A percentile compares a stretch with the other conserved stretches of the same genome.
phyloP scores from a whole-genome alignment of 163 green algal species.

The Chlamydomonas reinhardtii region DNA sequence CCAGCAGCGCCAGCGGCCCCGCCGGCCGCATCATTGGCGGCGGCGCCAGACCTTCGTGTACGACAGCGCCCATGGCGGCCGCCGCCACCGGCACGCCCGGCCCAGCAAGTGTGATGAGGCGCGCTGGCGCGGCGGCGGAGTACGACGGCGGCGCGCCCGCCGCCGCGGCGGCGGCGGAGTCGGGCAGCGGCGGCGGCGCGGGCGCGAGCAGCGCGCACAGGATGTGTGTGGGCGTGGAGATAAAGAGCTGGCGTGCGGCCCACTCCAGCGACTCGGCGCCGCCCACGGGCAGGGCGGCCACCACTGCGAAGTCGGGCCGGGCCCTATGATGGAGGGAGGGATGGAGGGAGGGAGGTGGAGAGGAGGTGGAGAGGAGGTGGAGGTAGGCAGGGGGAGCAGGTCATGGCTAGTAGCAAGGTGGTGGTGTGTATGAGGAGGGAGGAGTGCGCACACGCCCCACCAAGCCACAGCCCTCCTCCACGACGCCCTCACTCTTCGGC shows the following conservation, averaged over 20 bases:
- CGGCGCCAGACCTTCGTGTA: constrained; percentile 67
- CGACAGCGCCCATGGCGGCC: constrained; percentile 18
- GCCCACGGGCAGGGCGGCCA: constrained; percentile 73
- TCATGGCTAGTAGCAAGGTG: no score
- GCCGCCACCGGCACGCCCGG: constrained; percentile 54
- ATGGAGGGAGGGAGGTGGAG: not conserved
- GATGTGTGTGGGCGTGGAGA: constrained; percentile 69
- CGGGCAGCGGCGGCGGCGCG: not conserved
- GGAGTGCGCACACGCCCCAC: no score
- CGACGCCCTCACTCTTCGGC: no score
- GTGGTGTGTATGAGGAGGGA: no score
- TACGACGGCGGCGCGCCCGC: no score
- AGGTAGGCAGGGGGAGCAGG: no score
- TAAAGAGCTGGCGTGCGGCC: constrained; percentile 81
- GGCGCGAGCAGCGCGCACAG: constrained; percentile 36
- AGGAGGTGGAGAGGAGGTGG: no score
- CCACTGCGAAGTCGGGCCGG: constrained; percentile 61
- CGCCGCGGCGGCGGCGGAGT: not conserved
- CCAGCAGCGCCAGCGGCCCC: constrained; percentile 72
- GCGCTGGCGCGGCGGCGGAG: not conserved
- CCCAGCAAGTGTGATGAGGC: constrained; percentile 57
- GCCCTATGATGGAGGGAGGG: not conserved
- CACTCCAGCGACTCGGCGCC: constrained; percentile 64
- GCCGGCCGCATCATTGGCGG: constrained; percentile 59
- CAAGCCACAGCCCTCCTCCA: no score